Percentiles rank a stretch among this genome's conserved stretches.
These are phyloP conservation scores for Nakaseomyces uthaithaninus DNA, from an alignment of 1,139 yeast species.

Conservation along the genomic window DNA sequence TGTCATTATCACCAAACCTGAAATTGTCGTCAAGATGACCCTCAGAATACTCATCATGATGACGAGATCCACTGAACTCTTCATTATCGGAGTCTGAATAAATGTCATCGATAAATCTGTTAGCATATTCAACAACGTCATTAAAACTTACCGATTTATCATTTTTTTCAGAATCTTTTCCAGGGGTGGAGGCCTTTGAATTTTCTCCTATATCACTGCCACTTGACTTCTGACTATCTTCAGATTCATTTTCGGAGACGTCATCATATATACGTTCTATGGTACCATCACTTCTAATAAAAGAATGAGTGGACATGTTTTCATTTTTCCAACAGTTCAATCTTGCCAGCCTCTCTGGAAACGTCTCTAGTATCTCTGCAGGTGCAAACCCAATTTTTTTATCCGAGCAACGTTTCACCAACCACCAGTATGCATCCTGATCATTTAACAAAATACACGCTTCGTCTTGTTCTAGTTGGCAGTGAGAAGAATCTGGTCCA, in stretches of 20 bases:
- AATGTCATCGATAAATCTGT: conserved; percentile 26
- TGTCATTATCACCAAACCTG: not conserved
- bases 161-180: conserved; percentile 17
- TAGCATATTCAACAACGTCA: conserved; percentile 31
- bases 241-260: conserved; percentile 6
- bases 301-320: conserved; percentile 36
- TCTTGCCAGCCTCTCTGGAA: conserved; percentile 83
- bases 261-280: conserved; percentile 2
- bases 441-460: conserved; percentile 78
- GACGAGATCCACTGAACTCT: conserved; percentile 9
- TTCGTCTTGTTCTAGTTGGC: conserved; percentile 71
- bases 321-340: conserved; percentile 89
- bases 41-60: conserved; percentile 27
- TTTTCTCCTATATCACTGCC: not conserved
- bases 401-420: conserved; percentile 63
- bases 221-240: not conserved
- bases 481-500: conserved; percentile 94
- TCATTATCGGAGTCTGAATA: conserved; percentile 12
- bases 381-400: conserved; percentile 88
- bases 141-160: conserved; percentile 35
- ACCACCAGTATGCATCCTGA: conserved; percentile 95
- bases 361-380: conserved; percentile 89
- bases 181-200: conserved; percentile 10
- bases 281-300: conserved; percentile 7
- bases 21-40: conserved; percentile 14